phyloP scores from a whole-genome alignment of 1,284 basidiomycete genomes.

The Trametes polyzona region DNA sequence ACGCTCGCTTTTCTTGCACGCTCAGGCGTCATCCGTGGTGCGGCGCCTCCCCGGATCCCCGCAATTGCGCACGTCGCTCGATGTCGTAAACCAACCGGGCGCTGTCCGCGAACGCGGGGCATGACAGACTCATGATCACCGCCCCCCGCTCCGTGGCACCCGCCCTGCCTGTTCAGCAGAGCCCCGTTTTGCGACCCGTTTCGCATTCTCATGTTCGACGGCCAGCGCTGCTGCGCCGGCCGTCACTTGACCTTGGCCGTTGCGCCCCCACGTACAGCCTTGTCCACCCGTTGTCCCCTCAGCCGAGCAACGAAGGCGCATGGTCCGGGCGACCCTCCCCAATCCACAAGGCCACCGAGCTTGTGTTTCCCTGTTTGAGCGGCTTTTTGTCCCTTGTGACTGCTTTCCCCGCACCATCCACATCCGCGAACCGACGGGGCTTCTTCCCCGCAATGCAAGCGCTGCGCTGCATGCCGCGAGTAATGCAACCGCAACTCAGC shows the following conservation, averaged over 20 bases:
- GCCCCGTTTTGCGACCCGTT: constrained; percentile 9
- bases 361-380: constrained; percentile 5
- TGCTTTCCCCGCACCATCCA: neutral
- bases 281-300: neutral
- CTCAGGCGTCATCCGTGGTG: constrained; percentile 10
- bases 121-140: constrained; percentile 8
- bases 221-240: constrained; percentile 12
- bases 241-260: constrained; percentile 20
- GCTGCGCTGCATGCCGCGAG: neutral
- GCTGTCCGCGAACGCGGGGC: constrained; percentile 12
- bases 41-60: constrained; percentile 10
- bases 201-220: constrained; percentile 24
- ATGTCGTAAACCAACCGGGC: constrained; percentile 17
- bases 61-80: constrained; percentile 11
- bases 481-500: neutral
- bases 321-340: neutral
- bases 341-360: constrained; percentile 1
- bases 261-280: neutral
- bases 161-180: constrained; percentile 7
- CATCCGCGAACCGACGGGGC: neutral
- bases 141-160: constrained; percentile 8
- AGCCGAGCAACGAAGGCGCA: constrained; percentile 1
- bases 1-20: neutral
- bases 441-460: constrained; percentile 5
- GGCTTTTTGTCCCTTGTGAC: constrained; percentile 6